Evolutionary conservation across 2,329 filamentous ascomycete genomes (phyloP), one percentile per base, ranked within the genome.

Genomic region (Cladophialophora exuberans): DNA sequence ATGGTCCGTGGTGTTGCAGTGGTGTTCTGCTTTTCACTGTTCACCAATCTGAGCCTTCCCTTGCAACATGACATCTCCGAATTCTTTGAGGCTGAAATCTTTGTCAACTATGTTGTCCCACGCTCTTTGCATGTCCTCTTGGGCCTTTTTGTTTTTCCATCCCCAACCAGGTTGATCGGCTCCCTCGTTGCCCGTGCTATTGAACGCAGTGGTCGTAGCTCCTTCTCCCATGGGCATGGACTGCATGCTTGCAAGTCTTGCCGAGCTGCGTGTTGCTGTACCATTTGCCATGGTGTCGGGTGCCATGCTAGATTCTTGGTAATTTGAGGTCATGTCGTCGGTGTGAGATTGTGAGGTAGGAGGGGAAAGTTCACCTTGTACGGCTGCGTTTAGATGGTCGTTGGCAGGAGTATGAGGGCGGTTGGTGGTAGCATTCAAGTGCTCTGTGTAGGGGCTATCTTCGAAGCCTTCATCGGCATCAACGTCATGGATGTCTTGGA

Each of bases 141-240:
- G 67, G 4, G 80, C 78, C 64, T 82, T 83, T 67, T 79, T 81
- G 58, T 75, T 82, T 61, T 74, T 75, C 80, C 81, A 85, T 6
- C 71, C 70, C 41, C 75, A 77, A 2, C 80, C 77, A 6, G 79
- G 79, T 56, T 72, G 69, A 30, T 76, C 71, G 47, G 72, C 72
- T 54, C 63, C 63, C 61, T 64, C 66, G 15, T 35, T 49, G 6
- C 33, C 48, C 6, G 22, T 41, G 0, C 6, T 6, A 25, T 5
- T 30, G 2, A 36, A n/a, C 1, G 48, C 7, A 10, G 26, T 30
- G 6, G 25, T 23, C n/a, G 11, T 31, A 9, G 42, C 36, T 23
- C 35, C 47, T 31, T 22, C 38, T 43, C 20, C 47, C 7, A 20
- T 13, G 13, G 47, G 15, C 1, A 18, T 35, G 6, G 35, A 6